phyloP scores from a whole-genome alignment of 192 early-diverging fungal genomes.

The Obelidium mucronatum region DNA sequence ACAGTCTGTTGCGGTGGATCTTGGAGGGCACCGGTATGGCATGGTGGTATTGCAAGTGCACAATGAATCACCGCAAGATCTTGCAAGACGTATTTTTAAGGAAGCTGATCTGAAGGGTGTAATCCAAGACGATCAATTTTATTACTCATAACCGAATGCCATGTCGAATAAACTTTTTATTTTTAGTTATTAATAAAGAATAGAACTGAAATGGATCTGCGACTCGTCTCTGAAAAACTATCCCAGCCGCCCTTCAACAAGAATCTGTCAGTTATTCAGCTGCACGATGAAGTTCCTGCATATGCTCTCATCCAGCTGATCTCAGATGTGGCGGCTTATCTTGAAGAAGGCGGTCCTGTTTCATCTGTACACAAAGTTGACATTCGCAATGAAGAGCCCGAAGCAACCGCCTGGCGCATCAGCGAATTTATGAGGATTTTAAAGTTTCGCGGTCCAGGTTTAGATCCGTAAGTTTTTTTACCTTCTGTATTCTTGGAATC shows the following conservation, averaged over 20 bases:
- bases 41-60: too few species aligned
- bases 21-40: too few species aligned
- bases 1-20: too few species aligned
- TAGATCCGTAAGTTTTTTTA: slow-evolving; percentile 38
- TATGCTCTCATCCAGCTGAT: slow-evolving; percentile 53
- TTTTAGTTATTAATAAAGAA: neutral
- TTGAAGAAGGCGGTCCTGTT: slow-evolving; percentile 49
- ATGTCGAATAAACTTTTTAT: neutral
- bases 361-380: slow-evolving; percentile 44
- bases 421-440: slow-evolving; percentile 56
- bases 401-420: slow-evolving; percentile 55
- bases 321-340: slow-evolving; percentile 53
- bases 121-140: too few species aligned
- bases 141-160: too few species aligned
- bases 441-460: slow-evolving; percentile 51
- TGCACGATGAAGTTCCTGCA: slow-evolving; percentile 62
- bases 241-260: slow-evolving; percentile 54
- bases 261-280: slow-evolving; percentile 55
- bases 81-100: too few species aligned
- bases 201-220: slow-evolving; percentile 38
- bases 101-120: too few species aligned
- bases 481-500: slow-evolving; percentile 5
- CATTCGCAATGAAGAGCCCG: slow-evolving; percentile 54
- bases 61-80: too few species aligned
- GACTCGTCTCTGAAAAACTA: slow-evolving; percentile 45